Base-by-base conservation (phyloP, 352 stramenopile genomes). In the Phytophthora nicotianae region DNA sequence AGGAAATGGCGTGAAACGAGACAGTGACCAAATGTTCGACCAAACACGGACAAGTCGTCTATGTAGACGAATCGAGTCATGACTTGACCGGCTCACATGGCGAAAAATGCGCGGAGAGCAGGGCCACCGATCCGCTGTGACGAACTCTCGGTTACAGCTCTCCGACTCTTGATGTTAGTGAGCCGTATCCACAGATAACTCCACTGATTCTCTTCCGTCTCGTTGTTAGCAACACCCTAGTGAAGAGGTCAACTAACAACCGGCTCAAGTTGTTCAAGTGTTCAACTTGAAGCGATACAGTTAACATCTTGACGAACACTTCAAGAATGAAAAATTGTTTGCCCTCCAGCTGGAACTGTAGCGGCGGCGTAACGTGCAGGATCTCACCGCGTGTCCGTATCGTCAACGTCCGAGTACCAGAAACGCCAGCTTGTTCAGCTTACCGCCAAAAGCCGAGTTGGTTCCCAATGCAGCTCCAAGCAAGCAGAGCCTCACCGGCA, bases 271-370 rank as follows among this genome's bases (percentile, higher is more conserved):
- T n/a, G n/a, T n/a, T n/a, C n/a, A n/a, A n/a, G n/a, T 49, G 32
- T 19, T 45, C 43, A 13, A 17, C 19, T 41, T 17, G 13, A 42
- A 49, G 5, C 48, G 38, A 59, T 33, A 24, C 27, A 35, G 29
- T 37, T 35, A 43, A 55, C 24, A 41, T 14, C 20, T 50, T 46
- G 56, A 70, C 58, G 56, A 71, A 71, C 57, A 27, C 58, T 61
- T 59, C 21, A 55, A 66, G n/a, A 14, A 41, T 52, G 38, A 51
- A 51, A 35, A 38, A 35, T 51, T 21, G 23, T 19, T 8, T 26
- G 23, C 10, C 10, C 26, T 40, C 43, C 63, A 71, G 57, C 50
- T 71, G 63, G 43, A 50, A 53, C 42, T 48, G 46, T n/a, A 50
- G 62, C 50, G 35, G 19, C 20, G 40, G 37, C 38, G 62, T 70